phyloP scores from a whole-genome alignment of 345 rosid species.

The Citrus reticulata region DNA sequence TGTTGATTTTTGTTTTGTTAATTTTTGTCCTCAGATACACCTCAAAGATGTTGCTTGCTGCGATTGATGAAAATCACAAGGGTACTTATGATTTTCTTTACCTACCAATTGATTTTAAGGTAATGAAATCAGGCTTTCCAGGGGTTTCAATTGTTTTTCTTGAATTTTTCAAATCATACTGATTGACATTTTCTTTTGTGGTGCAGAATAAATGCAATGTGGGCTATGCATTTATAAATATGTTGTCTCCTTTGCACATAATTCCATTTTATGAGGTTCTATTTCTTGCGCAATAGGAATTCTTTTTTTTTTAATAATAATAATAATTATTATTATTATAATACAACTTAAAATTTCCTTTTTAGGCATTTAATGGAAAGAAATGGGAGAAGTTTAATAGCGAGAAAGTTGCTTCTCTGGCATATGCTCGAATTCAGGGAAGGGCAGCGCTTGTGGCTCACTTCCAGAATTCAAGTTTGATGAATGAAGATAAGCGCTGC shows the following conservation, averaged over 20 bases:
- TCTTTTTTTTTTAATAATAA: background rate
- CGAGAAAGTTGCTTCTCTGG: conserved; percentile 86
- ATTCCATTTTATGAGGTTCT: conserved; percentile 64
- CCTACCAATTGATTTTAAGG: conserved; percentile 81
- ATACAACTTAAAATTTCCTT: background rate
- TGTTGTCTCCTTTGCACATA: conserved; percentile 68
- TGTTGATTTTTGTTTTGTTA: conserved; percentile 6
- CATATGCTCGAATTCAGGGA: conserved; percentile 84
- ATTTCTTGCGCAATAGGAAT: background rate
- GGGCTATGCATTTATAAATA: conserved; percentile 81
- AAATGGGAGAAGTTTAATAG: conserved; percentile 94
- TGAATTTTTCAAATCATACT: conserved; percentile 4
- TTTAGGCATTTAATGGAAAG: conserved; percentile 79
- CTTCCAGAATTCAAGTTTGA: conserved; percentile 84
- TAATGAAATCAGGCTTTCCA: conserved; percentile 27
- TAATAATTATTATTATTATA: background rate
- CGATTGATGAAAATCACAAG: conserved; percentile 60
- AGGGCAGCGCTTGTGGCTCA: conserved; percentile 74
- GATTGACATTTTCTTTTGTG: conserved; percentile 15
- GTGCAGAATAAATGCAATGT: conserved; percentile 83
- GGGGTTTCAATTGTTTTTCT: background rate
- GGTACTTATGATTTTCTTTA: conserved; percentile 75
- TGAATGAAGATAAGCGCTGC: conserved; percentile 90
- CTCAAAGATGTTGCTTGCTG: conserved; percentile 72
- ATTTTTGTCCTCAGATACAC: conserved; percentile 46